phyloP scores from a whole-genome alignment of 2,329 filamentous ascomycete genomes.

The Byssothecium circinans region DNA sequence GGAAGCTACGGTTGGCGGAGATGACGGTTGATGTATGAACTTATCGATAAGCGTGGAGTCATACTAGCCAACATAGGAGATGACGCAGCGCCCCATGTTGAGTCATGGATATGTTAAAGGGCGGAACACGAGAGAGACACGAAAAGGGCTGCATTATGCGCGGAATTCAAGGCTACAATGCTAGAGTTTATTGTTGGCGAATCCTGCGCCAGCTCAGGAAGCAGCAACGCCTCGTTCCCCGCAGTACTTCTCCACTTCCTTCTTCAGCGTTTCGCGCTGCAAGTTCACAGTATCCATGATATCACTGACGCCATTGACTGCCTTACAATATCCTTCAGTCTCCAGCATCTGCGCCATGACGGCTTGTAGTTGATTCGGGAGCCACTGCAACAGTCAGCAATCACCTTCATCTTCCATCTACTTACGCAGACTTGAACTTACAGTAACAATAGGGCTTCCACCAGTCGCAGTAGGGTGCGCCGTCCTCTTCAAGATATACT shows the following conservation, averaged over 20 bases:
- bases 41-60: conserved; percentile 2
- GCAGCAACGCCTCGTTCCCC: conserved; percentile 56
- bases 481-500: conserved; percentile 81
- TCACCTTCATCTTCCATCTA: background rate
- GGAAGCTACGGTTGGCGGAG: background rate
- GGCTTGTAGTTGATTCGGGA: conserved; percentile 78
- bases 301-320: conserved; percentile 53
- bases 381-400: conserved; percentile 54
- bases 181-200: no score
- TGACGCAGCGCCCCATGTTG: background rate
- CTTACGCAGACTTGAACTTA: conserved; percentile 33
- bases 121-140: background rate
- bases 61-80: no score
- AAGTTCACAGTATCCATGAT: conserved; percentile 68
- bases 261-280: conserved; percentile 67
- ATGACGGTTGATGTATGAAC: conserved; percentile 17
- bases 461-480: conserved; percentile 77
- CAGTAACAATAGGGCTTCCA: conserved; percentile 77
- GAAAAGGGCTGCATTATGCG: background rate
- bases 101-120: conserved; percentile 4
- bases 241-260: conserved; percentile 77
- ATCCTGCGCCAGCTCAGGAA: conserved; percentile 22
- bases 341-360: conserved; percentile 71
- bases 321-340: conserved; percentile 55
- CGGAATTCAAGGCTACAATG: no score